Evolutionary conservation across 306 rosid species (phyloP).

Genomic region (Spatholobus suberectus): DNA sequence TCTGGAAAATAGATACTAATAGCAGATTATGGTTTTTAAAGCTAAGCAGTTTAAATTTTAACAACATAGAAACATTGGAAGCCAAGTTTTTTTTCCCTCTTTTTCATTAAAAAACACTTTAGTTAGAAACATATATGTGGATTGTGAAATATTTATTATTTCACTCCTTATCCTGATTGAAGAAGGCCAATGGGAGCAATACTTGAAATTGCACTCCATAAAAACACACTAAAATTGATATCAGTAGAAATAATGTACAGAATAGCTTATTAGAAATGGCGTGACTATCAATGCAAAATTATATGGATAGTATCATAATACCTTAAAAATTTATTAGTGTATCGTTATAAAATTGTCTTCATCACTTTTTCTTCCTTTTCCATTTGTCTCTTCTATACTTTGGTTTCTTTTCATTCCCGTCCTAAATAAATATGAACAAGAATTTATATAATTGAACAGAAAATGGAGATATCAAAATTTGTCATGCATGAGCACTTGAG

Average conservation of each 20-base stretch:
- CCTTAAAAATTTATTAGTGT: neutral
- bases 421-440: neutral
- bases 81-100: neutral
- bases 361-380: neutral
- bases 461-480: neutral
- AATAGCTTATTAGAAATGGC: constrained; percentile 1
- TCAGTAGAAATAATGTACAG: neutral
- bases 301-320: constrained; percentile 9
- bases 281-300: neutral
- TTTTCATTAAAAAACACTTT: neutral
- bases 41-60: neutral
- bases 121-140: neutral
- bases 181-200: constrained; percentile 1
- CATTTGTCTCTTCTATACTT: neutral
- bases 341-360: neutral
- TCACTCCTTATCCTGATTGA: constrained; percentile 16
- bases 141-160: neutral
- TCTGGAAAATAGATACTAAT: neutral
- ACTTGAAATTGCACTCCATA: neutral
- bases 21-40: constrained; percentile 7
- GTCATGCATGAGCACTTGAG: neutral
- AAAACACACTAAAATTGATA: neutral
- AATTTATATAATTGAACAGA: neutral
- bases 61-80: neutral
- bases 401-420: neutral